Evolutionary conservation across 2,329 filamentous ascomycete species (phyloP).

Genomic region (Calonectria pteridis): DNA sequence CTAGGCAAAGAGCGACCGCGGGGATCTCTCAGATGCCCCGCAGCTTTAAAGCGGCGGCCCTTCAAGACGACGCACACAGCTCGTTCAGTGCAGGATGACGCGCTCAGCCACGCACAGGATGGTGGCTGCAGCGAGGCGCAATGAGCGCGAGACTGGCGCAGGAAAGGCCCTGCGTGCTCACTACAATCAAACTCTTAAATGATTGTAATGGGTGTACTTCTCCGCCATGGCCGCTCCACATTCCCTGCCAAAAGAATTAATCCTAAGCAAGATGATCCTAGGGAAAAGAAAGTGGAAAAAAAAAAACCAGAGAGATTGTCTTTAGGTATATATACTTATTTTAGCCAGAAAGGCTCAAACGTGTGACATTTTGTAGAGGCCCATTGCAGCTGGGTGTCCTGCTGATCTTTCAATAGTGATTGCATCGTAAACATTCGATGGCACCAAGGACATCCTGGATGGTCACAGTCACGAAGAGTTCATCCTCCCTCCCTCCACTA

Average conservation of each 20-base stretch:
- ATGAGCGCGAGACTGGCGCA: neutral
- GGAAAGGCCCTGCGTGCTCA: neutral
- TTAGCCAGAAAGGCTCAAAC: too few relatives aligned
- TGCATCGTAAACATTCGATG: neutral
- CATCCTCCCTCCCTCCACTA: neutral
- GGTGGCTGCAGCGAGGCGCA: slow-evolving; percentile 13
- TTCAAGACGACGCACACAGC: neutral
- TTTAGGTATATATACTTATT: too few relatives aligned
- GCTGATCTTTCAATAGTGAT: too few relatives aligned
- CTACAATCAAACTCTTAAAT: neutral
- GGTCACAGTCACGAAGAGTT: neutral
- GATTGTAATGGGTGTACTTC: neutral
- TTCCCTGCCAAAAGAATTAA: too few relatives aligned
- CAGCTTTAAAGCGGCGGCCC: neutral
- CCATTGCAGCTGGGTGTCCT: too few relatives aligned
- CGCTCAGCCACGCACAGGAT: slow-evolving; percentile 6
- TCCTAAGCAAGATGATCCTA: neutral
- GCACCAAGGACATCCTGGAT: neutral
- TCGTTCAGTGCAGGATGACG: neutral
- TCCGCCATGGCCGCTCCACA: too few relatives aligned
- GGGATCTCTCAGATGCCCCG: neutral
- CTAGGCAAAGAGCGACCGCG: neutral
- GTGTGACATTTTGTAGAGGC: too few relatives aligned
- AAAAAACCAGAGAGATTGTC: too few relatives aligned
- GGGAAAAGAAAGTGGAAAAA: neutral